phyloP scores from a whole-genome alignment of 257 asterid genomes.

The Solanum rostratum region DNA sequence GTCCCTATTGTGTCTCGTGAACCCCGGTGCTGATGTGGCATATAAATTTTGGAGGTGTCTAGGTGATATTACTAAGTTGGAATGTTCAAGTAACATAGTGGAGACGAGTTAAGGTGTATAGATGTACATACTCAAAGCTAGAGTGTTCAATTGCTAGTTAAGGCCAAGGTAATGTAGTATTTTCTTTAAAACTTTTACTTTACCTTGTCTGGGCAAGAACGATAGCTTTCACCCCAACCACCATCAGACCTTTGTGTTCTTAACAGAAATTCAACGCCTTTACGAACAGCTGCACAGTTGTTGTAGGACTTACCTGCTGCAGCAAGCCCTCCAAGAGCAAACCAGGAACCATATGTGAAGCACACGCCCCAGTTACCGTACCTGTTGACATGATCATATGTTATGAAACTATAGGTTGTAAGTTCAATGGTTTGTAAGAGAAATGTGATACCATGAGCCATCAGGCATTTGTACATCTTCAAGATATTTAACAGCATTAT shows the following conservation, averaged over 20 bases:
- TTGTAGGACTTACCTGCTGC: conserved; percentile 50
- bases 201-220: conserved; percentile 70
- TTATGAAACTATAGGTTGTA: neutral
- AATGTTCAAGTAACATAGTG: neutral
- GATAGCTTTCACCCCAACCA: conserved; percentile 92
- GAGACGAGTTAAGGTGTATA: neutral
- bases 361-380: conserved; percentile 82
- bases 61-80: neutral
- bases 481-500: conserved; percentile 37
- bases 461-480: conserved; percentile 51
- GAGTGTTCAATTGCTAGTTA: neutral
- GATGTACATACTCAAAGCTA: neutral
- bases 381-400: conserved; percentile 17
- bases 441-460: conserved; percentile 57
- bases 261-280: conserved; percentile 46
- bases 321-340: conserved; percentile 62
- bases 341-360: conserved; percentile 76
- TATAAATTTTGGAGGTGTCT: neutral
- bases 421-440: neutral
- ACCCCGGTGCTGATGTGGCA: too few relatives aligned
- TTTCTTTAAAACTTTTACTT: neutral
- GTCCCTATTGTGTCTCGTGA: too few relatives aligned
- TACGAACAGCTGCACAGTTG: conserved; percentile 39
- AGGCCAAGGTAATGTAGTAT: neutral
- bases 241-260: conserved; percentile 55